Conservation (phyloP, 306 rosid species). For the Quercus berberidifolia region DNA sequence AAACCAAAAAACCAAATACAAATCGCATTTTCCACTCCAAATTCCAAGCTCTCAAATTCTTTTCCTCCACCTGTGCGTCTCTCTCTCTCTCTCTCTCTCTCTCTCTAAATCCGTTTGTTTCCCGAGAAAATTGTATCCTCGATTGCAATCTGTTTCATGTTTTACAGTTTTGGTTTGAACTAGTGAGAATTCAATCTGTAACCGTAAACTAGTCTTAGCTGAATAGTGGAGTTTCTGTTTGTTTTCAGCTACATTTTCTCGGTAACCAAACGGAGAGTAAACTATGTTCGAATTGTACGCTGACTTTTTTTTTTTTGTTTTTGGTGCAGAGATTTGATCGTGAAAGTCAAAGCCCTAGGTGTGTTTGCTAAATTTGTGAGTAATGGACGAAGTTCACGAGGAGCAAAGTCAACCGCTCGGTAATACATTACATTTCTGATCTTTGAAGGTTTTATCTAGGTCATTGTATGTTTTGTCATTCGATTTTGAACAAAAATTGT, state of each 20-base stretch:
- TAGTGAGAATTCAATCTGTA: background rate
- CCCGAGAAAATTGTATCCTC: background rate
- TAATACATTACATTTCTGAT: background rate
- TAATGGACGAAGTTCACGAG: slow-evolving; percentile 60
- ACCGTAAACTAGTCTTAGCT: background rate
- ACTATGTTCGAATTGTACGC: no score
- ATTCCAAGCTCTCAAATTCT: background rate
- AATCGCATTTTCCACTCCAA: background rate
- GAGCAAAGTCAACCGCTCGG: slow-evolving; percentile 31
- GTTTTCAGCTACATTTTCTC: background rate
- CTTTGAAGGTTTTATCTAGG: background rate
- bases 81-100: background rate
- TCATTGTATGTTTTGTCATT: background rate
- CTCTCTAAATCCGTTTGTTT: slow-evolving; percentile 14
- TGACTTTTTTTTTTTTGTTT: background rate
- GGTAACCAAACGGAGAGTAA: background rate
- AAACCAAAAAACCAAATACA: no score
- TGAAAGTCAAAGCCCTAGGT: background rate
- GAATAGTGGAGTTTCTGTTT: background rate
- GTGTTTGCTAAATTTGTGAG: background rate
- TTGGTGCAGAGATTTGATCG: background rate
- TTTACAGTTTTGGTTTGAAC: background rate
- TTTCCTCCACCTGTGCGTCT: background rate
- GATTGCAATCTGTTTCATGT: background rate
- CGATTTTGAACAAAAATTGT: background rate